Evolutionary conservation across 2,329 filamentous ascomycete species (phyloP).

Genomic region (Rasamsonia emersonii): DNA sequence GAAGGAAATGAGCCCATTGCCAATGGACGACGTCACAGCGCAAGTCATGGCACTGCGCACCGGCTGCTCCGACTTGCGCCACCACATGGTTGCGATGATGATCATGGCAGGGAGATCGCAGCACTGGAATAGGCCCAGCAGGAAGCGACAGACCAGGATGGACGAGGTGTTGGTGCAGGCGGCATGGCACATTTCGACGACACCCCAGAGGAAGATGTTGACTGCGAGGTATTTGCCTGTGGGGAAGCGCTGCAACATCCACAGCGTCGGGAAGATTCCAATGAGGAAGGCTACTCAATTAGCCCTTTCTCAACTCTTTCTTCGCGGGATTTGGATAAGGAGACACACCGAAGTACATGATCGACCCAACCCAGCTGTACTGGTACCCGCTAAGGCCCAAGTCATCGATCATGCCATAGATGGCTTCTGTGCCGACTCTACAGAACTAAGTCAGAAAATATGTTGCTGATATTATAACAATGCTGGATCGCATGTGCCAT

Average conservation of each 20-base stretch:
- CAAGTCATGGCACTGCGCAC: slow-evolving; percentile 4
- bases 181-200: slow-evolving; percentile 5
- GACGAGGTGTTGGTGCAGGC: slow-evolving; percentile 1
- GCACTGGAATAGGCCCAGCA: slow-evolving; percentile 1
- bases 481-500: too few species aligned
- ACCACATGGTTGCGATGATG: slow-evolving; percentile 1
- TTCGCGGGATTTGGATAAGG: too few species aligned
- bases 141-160: slow-evolving; percentile 5
- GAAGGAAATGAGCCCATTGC: slow-evolving; percentile 2
- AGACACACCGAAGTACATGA: slow-evolving; percentile 15
- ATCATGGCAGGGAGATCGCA: slow-evolving; percentile 4
- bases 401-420: slow-evolving; percentile 15
- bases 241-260: slow-evolving; percentile 1
- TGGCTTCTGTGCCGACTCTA: slow-evolving; percentile 9
- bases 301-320: too few species aligned
- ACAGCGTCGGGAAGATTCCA: slow-evolving; percentile 2
- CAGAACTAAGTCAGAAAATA: not conserved
- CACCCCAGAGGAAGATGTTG: slow-evolving; percentile 3
- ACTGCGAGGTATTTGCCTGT: slow-evolving; percentile 4
- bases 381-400: slow-evolving; percentile 13
- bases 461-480: not conserved
- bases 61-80: slow-evolving; percentile 1
- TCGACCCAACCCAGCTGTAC: slow-evolving; percentile 18
- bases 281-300: too few species aligned
- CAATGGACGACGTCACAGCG: slow-evolving; percentile 3